phyloP scores from a whole-genome alignment of 2,329 filamentous ascomycete species.

The Dactylonectria macrodidyma region DNA sequence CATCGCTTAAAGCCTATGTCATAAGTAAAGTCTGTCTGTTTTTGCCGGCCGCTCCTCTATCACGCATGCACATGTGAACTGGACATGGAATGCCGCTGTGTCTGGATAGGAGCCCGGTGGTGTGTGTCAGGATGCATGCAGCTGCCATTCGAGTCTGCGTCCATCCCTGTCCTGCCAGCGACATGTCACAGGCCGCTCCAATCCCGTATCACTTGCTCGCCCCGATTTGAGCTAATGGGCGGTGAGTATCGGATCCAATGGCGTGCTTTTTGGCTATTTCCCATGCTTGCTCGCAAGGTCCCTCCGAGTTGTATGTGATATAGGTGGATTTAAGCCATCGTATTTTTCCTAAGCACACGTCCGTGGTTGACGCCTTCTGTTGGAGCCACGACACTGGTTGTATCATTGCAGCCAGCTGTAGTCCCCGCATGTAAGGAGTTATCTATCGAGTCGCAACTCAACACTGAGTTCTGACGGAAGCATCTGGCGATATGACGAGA shows the following conservation, averaged over 20 bases:
- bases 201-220: slow-evolving; percentile 33
- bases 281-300: slow-evolving; percentile 11
- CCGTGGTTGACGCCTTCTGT: slow-evolving; percentile 6
- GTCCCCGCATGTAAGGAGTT: not conserved
- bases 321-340: slow-evolving; percentile 16
- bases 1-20: slow-evolving; percentile 45
- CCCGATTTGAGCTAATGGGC: slow-evolving; percentile 36
- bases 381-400: slow-evolving; percentile 22
- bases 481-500: slow-evolving; percentile 29
- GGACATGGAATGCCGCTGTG: slow-evolving; percentile 2
- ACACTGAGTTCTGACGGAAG: not conserved
- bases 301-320: not conserved
- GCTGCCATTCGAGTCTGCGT: slow-evolving; percentile 24
- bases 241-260: slow-evolving; percentile 25
- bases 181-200: slow-evolving; percentile 16
- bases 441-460: slow-evolving; percentile 24
- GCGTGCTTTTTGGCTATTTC: slow-evolving; percentile 20
- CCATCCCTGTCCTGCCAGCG: slow-evolving; percentile 24
- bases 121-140: slow-evolving; percentile 28
- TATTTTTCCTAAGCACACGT: not conserved
- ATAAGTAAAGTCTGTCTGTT: slow-evolving; percentile 39
- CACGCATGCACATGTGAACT: slow-evolving; percentile 22
- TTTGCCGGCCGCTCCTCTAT: slow-evolving; percentile 17
- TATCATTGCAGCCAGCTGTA: not conserved
- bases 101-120: slow-evolving; percentile 38